A percentile compares a stretch with the other conserved stretches of the same genome.
phyloP scores from a whole-genome alignment of 1,139 yeast genomes.

The Pichia sp. region DNA sequence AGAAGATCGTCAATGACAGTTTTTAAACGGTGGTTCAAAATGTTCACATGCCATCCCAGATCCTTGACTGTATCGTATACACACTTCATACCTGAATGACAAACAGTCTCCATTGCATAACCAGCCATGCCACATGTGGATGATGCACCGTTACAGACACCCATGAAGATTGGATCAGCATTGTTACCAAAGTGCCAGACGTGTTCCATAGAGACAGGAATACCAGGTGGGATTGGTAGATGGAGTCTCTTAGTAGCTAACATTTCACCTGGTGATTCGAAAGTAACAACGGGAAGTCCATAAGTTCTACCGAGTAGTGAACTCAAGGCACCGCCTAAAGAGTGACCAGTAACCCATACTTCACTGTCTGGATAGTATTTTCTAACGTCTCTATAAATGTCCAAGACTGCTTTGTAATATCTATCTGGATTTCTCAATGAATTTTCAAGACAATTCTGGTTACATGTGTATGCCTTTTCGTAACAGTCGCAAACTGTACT shows the following conservation, averaged over 20 bases:
- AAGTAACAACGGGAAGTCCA: constrained; percentile 87
- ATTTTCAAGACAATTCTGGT: constrained; percentile 79
- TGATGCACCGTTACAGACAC: constrained; percentile 94
- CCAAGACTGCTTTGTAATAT: constrained; percentile 79
- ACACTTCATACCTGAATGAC: constrained; percentile 91
- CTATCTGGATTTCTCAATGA: constrained; percentile 74
- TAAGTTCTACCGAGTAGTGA: constrained; percentile 82
- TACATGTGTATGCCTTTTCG: constrained; percentile 81
- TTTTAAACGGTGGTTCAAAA: constrained; percentile 87
- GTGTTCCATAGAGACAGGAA: constrained; percentile 75
- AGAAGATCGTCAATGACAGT: constrained; percentile 87
- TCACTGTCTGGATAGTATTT: constrained; percentile 64
- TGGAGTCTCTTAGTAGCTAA: constrained; percentile 82
- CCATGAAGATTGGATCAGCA: constrained; percentile 97
- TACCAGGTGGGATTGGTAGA: constrained; percentile 90
- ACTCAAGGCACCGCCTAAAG: constrained; percentile 89
- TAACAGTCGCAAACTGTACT: constrained; percentile 95
- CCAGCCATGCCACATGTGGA: constrained; percentile 91
- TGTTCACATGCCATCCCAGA: constrained; percentile 86
- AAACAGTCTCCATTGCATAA: constrained; percentile 95
- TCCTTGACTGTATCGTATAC: constrained; percentile 89
- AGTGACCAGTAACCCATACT: constrained; percentile 95
- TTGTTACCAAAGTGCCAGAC: constrained; percentile 97
- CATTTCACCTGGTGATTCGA: constrained; percentile 92
- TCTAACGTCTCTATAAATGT: constrained; percentile 73